Percentiles rank a stretch among this genome's conserved stretches.
Evolutionary conservation across 73 alveolate genomes (phyloP).

Genomic region (Effrenium voratum): DNA sequence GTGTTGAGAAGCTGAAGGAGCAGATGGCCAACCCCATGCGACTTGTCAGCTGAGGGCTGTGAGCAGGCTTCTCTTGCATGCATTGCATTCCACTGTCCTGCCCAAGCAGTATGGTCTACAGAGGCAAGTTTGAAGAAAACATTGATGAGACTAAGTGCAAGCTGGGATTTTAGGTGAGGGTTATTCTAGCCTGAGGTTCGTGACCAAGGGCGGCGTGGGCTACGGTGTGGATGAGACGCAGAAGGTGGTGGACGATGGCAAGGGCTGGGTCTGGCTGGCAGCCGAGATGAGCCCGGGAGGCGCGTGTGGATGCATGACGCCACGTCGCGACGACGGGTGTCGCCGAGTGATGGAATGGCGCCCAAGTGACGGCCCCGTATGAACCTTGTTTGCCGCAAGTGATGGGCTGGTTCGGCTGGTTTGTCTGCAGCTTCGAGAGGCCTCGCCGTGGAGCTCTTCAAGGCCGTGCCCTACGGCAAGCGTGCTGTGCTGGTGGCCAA

Average conservation of each 20-base stretch:
- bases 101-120: neutral
- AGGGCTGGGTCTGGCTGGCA: constrained; percentile 77
- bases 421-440: no score
- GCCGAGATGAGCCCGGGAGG: constrained; percentile 90
- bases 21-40: constrained; percentile 41
- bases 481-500: constrained; percentile 6
- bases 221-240: constrained; percentile 29
- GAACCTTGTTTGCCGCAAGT: no score
- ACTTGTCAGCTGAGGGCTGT: no score
- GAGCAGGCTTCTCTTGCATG: no score
- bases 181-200: neutral
- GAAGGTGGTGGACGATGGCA: constrained; percentile 64
- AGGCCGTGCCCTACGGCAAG: constrained; percentile 30
- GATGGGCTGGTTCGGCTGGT: no score
- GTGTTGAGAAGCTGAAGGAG: neutral
- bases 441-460: constrained; percentile 11
- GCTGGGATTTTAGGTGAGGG: no score
- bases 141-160: neutral
- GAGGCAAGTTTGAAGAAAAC: neutral
- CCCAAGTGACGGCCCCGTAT: no score
- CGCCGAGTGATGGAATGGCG: no score
- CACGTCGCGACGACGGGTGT: no score
- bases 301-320: no score
- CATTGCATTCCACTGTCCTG: no score
- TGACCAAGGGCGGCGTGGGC: constrained; percentile 45